phyloP scores from a whole-genome alignment of 1,284 basidiomycete genomes.

The Pascua guehoae region DNA sequence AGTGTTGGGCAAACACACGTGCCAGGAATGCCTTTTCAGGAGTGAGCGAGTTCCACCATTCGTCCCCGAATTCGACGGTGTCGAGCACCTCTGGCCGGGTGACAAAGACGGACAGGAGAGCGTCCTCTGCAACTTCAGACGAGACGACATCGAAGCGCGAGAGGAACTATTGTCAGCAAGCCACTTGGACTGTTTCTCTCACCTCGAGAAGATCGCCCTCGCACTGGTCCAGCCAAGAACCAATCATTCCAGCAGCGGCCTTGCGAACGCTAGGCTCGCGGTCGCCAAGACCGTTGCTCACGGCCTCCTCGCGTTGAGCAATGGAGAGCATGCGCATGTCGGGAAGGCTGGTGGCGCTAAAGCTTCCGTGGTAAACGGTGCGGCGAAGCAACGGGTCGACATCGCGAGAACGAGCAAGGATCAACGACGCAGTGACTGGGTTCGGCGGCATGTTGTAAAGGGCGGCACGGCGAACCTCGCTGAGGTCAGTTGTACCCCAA shows the following conservation, averaged over 20 bases:
- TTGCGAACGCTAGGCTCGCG: conserved; percentile 76
- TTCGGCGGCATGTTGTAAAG: conserved; percentile 73
- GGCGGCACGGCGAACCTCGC: conserved; percentile 85
- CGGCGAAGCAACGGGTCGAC: conserved; percentile 77
- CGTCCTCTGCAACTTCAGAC: conserved; percentile 63
- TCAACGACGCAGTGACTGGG: conserved; percentile 59
- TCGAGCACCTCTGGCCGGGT: conserved; percentile 62
- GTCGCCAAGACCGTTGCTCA: conserved; percentile 81
- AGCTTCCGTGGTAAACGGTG: conserved; percentile 69
- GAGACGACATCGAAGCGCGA: conserved; percentile 61
- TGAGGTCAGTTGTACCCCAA: conserved; percentile 42
- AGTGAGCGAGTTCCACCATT: conserved; percentile 66
- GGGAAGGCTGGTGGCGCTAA: conserved; percentile 55
- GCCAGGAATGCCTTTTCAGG: conserved; percentile 81
- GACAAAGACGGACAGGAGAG: conserved; percentile 63
- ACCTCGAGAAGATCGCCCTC: conserved; percentile 53
- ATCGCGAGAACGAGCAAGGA: conserved; percentile 81
- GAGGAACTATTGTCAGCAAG: conserved; percentile 52
- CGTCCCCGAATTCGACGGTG: conserved; percentile 67
- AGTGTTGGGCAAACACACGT: conserved; percentile 80
- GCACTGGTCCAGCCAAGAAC: conserved; percentile 66
- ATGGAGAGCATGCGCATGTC: conserved; percentile 69
- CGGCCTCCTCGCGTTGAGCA: conserved; percentile 70
- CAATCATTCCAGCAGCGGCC: conserved; percentile 73
- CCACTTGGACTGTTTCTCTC: conserved; percentile 44